Conservation (phyloP, 345 rosid genomes). For the Gossypium raimondii region DNA sequence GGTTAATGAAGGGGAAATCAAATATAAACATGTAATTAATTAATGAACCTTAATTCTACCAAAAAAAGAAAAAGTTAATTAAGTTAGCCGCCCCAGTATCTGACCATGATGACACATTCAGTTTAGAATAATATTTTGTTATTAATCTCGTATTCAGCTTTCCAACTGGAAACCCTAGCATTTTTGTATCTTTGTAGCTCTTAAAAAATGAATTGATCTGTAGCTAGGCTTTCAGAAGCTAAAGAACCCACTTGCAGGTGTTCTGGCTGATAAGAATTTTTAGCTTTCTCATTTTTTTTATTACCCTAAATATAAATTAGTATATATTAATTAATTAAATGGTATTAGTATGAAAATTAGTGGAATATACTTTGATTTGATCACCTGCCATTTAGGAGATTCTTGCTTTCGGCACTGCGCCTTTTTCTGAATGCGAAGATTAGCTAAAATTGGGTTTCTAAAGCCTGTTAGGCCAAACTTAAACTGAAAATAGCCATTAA, state of each 20-base stretch:
- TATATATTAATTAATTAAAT: too few relatives aligned
- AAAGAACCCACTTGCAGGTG: neutral
- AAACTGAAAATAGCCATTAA: neutral
- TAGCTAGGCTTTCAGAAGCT: neutral
- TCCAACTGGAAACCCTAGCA: slow-evolving; percentile 3
- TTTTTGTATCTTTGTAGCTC: neutral
- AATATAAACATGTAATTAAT: neutral
- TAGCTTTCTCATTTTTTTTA: too few relatives aligned
- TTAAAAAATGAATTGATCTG: neutral
- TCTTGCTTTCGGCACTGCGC: too few relatives aligned
- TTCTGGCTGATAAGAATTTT: too few relatives aligned
- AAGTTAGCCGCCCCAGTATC: neutral
- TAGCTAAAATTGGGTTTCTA: too few relatives aligned
- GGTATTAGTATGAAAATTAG: too few relatives aligned
- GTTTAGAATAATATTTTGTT: neutral
- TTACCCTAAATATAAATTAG: too few relatives aligned
- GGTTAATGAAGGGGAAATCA: neutral
- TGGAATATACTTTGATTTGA: too few relatives aligned
- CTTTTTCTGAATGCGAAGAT: too few relatives aligned
- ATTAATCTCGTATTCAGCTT: slow-evolving; percentile 4
- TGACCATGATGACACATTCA: neutral
- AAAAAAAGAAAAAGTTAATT: neutral
- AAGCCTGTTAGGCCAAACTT: too few relatives aligned
- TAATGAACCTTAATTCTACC: neutral
- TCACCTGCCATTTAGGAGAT: too few relatives aligned